phyloP scores from a whole-genome alignment of 176 grass and related monocot species.

The Typha latifolia region DNA sequence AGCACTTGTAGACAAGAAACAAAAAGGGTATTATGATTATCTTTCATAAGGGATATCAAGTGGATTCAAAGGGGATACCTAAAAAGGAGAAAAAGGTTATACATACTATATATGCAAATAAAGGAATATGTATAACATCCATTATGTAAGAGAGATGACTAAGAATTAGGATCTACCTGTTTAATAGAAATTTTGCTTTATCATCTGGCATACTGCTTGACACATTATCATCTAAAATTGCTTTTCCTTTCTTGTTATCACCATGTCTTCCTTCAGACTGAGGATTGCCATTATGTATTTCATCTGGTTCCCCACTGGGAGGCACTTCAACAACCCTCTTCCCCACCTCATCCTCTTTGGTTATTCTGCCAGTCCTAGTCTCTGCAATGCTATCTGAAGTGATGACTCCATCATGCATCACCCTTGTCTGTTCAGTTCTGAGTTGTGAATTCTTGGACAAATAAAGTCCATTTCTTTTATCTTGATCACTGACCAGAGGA shows the following conservation, averaged over 20 bases:
- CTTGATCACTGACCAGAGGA: not conserved
- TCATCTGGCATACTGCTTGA: constrained; percentile 8
- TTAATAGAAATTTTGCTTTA: constrained; percentile 6
- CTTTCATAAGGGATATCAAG: not conserved
- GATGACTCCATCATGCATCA: not conserved
- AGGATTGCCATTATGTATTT: constrained; percentile 22
- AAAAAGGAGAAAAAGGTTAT: constrained; percentile 11
- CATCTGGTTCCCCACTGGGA: constrained; percentile 7
- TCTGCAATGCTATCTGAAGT: no score
- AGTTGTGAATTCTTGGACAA: not conserved
- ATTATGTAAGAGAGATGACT: not conserved
- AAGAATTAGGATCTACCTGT: not conserved
- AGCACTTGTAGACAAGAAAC: constrained; percentile 10
- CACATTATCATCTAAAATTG: constrained; percentile 14
- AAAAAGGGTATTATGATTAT: constrained; percentile 14
- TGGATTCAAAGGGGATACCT: constrained; percentile 1
- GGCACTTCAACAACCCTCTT: no score
- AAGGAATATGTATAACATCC: not conserved
- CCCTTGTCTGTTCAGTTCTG: not conserved
- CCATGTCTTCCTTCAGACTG: constrained; percentile 13
- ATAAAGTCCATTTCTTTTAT: not conserved
- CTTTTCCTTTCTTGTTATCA: constrained; percentile 34
- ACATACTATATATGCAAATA: constrained; percentile 1
- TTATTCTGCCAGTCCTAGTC: constrained; percentile 15
- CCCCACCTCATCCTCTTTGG: constrained; percentile 17